These are phyloP conservation scores for Panaeolus cyanescens DNA, from an alignment of 768 basidiomycete species.

Conservation along the genomic window DNA sequence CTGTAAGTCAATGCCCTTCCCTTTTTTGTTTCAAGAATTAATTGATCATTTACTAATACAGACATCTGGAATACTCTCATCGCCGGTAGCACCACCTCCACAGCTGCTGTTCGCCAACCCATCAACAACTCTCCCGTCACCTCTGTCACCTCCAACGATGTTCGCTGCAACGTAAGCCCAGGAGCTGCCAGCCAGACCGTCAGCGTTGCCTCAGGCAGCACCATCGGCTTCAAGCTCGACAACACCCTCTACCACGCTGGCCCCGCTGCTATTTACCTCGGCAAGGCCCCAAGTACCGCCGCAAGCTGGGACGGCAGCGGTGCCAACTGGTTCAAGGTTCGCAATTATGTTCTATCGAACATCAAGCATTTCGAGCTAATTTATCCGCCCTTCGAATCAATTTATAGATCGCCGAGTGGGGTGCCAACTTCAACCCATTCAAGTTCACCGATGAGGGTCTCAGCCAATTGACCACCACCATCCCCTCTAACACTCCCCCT, in stretches of 20 bases:
- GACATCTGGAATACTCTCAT: slow-evolving; percentile 36
- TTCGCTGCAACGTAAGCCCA: slow-evolving; percentile 38
- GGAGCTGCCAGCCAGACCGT: slow-evolving; percentile 35
- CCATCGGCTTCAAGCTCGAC: slow-evolving; percentile 41
- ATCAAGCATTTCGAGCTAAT: too few species aligned
- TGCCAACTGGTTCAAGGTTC: slow-evolving; percentile 49
- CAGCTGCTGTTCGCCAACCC: slow-evolving; percentile 33
- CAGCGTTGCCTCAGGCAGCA: slow-evolving; percentile 37
- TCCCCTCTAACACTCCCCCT: slow-evolving; percentile 40
- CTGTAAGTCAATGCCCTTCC: slow-evolving; percentile 13
- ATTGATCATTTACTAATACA: neutral
- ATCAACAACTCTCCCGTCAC: slow-evolving; percentile 34
- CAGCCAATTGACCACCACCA: slow-evolving; percentile 37
- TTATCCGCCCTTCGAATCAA: too few species aligned
- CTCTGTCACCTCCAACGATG: slow-evolving; percentile 29
- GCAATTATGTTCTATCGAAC: slow-evolving; percentile 46
- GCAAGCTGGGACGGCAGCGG: slow-evolving; percentile 50
- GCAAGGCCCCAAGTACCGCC: slow-evolving; percentile 43
- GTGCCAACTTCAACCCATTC: slow-evolving; percentile 40
- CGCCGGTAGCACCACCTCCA: slow-evolving; percentile 26
- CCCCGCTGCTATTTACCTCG: slow-evolving; percentile 49
- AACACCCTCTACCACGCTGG: slow-evolving; percentile 43
- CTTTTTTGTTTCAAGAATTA: neutral
- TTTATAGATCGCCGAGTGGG: slow-evolving; percentile 43
- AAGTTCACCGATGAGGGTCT: slow-evolving; percentile 30